These are phyloP conservation scores for Melanomma pulvis-pyrius DNA, from an alignment of 495 filamentous ascomycete genomes.

Conservation along the genomic window DNA sequence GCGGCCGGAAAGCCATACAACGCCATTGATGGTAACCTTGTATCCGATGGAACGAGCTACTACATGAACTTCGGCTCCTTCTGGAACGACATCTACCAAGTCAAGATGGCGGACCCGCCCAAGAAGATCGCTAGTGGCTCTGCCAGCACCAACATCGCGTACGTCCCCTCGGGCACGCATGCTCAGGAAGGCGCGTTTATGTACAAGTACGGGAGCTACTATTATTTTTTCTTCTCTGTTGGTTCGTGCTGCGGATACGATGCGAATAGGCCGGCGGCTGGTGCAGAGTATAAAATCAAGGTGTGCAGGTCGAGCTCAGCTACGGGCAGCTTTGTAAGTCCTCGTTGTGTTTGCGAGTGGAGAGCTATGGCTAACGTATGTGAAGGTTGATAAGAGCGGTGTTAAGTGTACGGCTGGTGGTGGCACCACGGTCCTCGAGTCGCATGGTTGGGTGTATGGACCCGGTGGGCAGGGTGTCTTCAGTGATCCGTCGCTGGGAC, in stretches of 20 bases:
- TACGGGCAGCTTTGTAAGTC: conserved; percentile 59
- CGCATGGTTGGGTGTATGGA: conserved; percentile 66
- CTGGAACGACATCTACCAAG: conserved; percentile 70
- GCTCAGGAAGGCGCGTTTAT: conserved; percentile 63
- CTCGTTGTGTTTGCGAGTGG: neutral
- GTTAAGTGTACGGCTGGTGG: conserved; percentile 59
- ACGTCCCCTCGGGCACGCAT: conserved; percentile 56
- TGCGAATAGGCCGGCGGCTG: conserved; percentile 51
- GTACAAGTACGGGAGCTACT: conserved; percentile 59
- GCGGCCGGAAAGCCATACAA: conserved; percentile 58
- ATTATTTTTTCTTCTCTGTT: conserved; percentile 68
- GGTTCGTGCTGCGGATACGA: conserved; percentile 66
- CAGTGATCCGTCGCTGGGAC: conserved; percentile 51
- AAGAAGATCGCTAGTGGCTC: conserved; percentile 45
- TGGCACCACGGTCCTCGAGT: conserved; percentile 65
- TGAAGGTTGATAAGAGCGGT: conserved; percentile 61
- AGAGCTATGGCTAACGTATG: neutral
- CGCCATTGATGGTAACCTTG: conserved; percentile 69
- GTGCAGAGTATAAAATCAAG: conserved; percentile 68
- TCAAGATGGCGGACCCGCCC: conserved; percentile 52
- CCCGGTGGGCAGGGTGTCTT: conserved; percentile 70
- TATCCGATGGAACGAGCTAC: conserved; percentile 51
- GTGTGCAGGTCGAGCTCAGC: conserved; percentile 61
- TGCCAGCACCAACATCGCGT: conserved; percentile 56
- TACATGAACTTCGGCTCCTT: conserved; percentile 70